These are phyloP conservation scores for Nakazawaea wyomingensis DNA, from an alignment of 805 yeast genomes.

Conservation along the genomic window DNA sequence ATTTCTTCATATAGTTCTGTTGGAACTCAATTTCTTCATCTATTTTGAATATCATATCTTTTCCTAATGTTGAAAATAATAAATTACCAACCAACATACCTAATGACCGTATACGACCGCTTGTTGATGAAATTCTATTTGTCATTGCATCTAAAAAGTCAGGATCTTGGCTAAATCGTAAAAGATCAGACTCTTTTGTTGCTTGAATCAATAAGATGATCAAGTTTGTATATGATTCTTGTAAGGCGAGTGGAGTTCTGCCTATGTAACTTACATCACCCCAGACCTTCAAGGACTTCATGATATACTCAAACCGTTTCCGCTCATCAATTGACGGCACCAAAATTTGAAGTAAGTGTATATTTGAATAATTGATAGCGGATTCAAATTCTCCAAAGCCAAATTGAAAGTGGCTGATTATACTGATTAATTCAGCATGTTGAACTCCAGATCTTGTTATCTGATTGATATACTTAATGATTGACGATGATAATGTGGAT, in stretches of 20 bases:
- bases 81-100: conserved; percentile 57
- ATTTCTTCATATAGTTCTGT: neutral
- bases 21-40: conserved; percentile 28
- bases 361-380: neutral
- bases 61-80: conserved; percentile 29
- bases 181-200: conserved; percentile 19
- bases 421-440: neutral
- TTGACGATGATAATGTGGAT: neutral
- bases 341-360: neutral
- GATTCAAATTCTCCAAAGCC: neutral
- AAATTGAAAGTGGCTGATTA: neutral
- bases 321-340: neutral
- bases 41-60: conserved; percentile 19
- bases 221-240: conserved; percentile 43
- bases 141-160: conserved; percentile 48
- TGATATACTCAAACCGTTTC: neutral
- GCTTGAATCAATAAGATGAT: conserved; percentile 33
- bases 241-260: conserved; percentile 23
- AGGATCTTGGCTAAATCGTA: conserved; percentile 28
- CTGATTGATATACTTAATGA: conserved; percentile 2
- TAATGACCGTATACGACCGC: conserved; percentile 38
- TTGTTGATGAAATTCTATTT: conserved; percentile 45
- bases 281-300: conserved; percentile 3
- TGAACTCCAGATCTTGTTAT: neutral
- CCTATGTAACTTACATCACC: conserved; percentile 1